These are phyloP conservation scores for Termitomyces sp. DNA, from an alignment of 1,284 basidiomycete species.

Conservation along the genomic window DNA sequence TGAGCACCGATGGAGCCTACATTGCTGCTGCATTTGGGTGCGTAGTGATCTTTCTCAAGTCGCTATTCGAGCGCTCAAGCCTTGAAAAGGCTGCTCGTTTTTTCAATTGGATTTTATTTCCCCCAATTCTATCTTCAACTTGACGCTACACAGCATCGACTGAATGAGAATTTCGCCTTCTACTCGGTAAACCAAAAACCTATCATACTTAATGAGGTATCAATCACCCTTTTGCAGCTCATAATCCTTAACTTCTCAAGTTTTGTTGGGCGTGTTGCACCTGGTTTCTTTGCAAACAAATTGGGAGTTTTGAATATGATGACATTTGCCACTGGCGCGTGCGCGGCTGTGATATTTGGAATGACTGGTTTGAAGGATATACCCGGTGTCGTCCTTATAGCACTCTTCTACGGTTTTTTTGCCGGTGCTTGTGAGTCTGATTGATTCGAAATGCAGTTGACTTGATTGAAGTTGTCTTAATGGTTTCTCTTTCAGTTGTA, in stretches of 20 bases:
- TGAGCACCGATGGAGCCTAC: conserved; percentile 10
- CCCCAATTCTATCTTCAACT: conserved; percentile 18
- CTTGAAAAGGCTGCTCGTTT: conserved; percentile 8
- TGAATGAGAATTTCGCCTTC: conserved; percentile 14
- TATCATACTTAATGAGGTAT: neutral
- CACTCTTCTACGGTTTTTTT: conserved; percentile 27
- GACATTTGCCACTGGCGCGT: conserved; percentile 15
- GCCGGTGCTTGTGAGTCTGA: conserved; percentile 21
- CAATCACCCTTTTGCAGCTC: conserved; percentile 16
- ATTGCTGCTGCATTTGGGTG: conserved; percentile 9
- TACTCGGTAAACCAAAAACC: conserved; percentile 9
- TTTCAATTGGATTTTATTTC: conserved; percentile 13
- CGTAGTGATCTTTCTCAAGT: too few species aligned
- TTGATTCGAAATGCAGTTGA: too few species aligned
- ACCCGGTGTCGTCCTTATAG: conserved; percentile 22
- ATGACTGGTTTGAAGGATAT: conserved; percentile 23
- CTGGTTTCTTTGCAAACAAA: conserved; percentile 23
- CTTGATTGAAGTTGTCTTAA: too few species aligned
- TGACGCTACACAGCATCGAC: conserved; percentile 8
- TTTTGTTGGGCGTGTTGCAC: conserved; percentile 24
- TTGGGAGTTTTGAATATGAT: conserved; percentile 25
- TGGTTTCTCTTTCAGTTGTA: conserved; percentile 1
- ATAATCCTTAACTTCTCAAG: conserved; percentile 27
- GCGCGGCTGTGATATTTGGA: conserved; percentile 24
- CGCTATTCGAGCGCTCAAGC: too few species aligned